A percentile compares a stretch with the other conserved stretches of the same genome.
phyloP scores from a whole-genome alignment of 2,329 filamentous ascomycete genomes.

The Penicillium sp. region DNA sequence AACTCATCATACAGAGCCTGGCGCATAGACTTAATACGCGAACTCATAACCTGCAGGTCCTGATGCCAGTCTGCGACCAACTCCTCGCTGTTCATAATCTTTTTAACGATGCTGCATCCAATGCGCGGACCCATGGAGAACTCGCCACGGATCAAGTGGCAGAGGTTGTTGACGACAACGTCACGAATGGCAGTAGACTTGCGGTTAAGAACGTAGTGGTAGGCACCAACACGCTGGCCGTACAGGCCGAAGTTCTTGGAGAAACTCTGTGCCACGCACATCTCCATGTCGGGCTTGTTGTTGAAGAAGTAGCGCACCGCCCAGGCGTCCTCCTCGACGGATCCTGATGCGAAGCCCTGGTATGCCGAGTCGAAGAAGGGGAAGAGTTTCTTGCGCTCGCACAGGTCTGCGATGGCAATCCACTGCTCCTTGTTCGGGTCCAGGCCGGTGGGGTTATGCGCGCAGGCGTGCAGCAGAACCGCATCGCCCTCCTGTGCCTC shows the following conservation, averaged over 20 bases:
- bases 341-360: constrained; percentile 93
- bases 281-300: constrained; percentile 68
- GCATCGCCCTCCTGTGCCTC: constrained; percentile 77
- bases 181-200: constrained; percentile 29
- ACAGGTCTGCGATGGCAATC: constrained; percentile 77
- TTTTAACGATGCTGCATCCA: constrained; percentile 79
- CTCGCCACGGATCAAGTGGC: constrained; percentile 40
- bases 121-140: constrained; percentile 67
- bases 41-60: constrained; percentile 86
- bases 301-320: constrained; percentile 89
- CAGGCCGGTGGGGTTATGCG: constrained; percentile 96
- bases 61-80: constrained; percentile 88
- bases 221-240: constrained; percentile 89
- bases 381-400: constrained; percentile 80
- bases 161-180: constrained; percentile 38
- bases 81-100: constrained; percentile 72
- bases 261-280: constrained; percentile 59
- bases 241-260: constrained; percentile 76
- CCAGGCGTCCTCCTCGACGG: constrained; percentile 78
- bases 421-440: constrained; percentile 92
- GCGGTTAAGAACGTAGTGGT: constrained; percentile 60
- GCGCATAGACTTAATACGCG: constrained; percentile 90
- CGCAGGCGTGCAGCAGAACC: constrained; percentile 88
- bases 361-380: constrained; percentile 98
- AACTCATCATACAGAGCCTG: constrained; percentile 74